Evolutionary conservation across 768 basidiomycete species (phyloP), one percentile per base, ranked within the genome.

Genomic region (Sporobolomyces roseus): DNA sequence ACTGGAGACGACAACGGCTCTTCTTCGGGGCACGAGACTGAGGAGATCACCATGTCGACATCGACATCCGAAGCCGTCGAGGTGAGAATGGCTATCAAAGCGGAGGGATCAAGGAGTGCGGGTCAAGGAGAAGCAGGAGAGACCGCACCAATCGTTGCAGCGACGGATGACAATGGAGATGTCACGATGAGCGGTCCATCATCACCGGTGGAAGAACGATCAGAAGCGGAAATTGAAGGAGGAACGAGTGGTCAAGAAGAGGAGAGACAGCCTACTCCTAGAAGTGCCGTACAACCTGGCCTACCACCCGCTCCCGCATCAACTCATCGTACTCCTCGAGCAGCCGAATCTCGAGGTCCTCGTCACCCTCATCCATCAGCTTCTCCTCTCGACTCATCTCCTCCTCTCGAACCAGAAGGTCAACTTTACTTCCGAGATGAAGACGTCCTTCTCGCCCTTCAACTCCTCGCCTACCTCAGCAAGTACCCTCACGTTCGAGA

Each of bases 401-500:
- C 64, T 21, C n/a, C n/a, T n/a, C n/a, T n/a, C n/a, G n/a, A n/a
- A n/a, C n/a, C n/a, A n/a, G 64, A 62, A 41, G 75, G 70, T 33
- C 77, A 78, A 13, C 63, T 73, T 32, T 76, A 75, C 0, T 96
- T 93, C 79, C 85, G 91, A 32, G 93, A 98, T 77, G 94, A 99
- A 75, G 93, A 96, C 70, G 91, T 98, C 0, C 81, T 98, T 2
- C 84, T 93, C 13, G 86, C 88, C 25, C 80, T 99, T 17, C 94
- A 99, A 78, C 86, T 98, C 3, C 83, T 99, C 1, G 96, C 96
- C 4, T 98, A 99, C 77, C 83, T 98, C 23, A 91, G 89, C 80
- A 98, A 99, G 79, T 98, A 99, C 77, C 93, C 96, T 1, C 94
- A 98, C 78, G 94, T 98, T 5, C 83, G 96, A 14, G 88, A 93